Evolutionary conservation across 805 yeast genomes (phyloP).

Genomic region (Henningerozyma blattae): DNA sequence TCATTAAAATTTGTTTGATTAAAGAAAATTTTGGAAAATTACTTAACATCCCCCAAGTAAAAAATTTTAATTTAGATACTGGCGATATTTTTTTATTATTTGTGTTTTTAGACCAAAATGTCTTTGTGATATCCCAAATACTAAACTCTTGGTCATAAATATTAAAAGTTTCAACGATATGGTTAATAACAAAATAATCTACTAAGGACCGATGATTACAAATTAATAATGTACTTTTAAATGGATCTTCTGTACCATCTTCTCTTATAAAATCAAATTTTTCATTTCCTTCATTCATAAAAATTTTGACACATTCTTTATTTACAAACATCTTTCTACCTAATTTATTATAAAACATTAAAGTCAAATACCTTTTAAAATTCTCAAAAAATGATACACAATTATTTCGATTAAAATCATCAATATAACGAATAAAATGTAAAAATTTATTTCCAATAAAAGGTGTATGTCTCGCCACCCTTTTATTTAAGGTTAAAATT

Average conservation of each 20-base stretch:
- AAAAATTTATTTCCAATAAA: conserved; percentile 4
- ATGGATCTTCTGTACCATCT: conserved; percentile 1
- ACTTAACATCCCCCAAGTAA: conserved; percentile 63
- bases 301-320: conserved; percentile 12
- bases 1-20: conserved; percentile 34
- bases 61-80: conserved; percentile 43
- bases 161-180: too few relatives aligned
- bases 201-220: conserved; percentile 57
- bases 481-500: neutral
- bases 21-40: conserved; percentile 43
- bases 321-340: conserved; percentile 12
- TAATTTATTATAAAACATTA: conserved; percentile 10
- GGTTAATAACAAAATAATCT: conserved; percentile 48
- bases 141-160: too few relatives aligned
- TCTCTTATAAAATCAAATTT: conserved; percentile 6
- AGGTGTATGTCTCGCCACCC: conserved; percentile 10
- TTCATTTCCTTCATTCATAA: conserved; percentile 16
- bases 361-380: conserved; percentile 5
- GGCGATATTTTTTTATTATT: too few relatives aligned
- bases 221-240: conserved; percentile 13
- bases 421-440: neutral
- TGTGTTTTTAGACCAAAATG: too few relatives aligned
- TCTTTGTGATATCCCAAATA: too few relatives aligned
- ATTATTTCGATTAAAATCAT: neutral
- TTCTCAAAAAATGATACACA: conserved; percentile 8